Evolutionary conservation across 257 asterid species (phyloP), one percentile per base, ranked within the genome.

Genomic region (Primulina tabacum): DNA sequence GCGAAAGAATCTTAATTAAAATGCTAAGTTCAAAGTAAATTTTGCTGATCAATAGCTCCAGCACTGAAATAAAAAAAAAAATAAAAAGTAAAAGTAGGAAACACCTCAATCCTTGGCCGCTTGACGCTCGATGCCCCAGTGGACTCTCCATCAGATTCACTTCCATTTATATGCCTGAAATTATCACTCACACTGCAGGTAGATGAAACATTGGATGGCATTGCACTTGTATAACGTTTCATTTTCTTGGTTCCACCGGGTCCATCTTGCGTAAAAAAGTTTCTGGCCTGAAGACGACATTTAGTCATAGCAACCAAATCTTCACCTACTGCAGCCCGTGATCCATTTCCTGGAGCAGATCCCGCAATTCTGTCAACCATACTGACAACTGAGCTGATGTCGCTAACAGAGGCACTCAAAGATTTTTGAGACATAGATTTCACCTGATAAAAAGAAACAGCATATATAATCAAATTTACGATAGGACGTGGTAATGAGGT

Each of bases 271-370:
- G 92, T 74, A 80, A 85, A 85, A 77, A 80, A 85, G 61, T 87
- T 92, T 76, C 98, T 83, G 38, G 97, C 97, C 79, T 88, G 97
- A 68, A 90, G 76, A 63, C 95, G 97, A 71, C 96, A 90, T 77
- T 85, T 92, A 60, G 98, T 90, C 98, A 92, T 86, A 59, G 97
- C 97, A 80, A 88, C 98, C 85, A 92, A 83, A 88, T 92, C 98
- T 81, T 92, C 98, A 52, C 98, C 97, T 8, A 88, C 95, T 60
- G 98, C 96, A 76, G 98, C 97, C 74, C 98, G 88, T 53, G 98
- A 92, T 67, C 98, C 98, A 85, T 92, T 92, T 40, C 97, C 98
- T 9, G 98, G 98, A 64, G 98, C 98, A 76, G 98, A 90, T 76
- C 98, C 98, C 37, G 98, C 96, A 55, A 92, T 88, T 83, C 97